Evolutionary conservation across 2,329 filamentous ascomycete species (phyloP).

Genomic region (Clarireedia hainanense): DNA sequence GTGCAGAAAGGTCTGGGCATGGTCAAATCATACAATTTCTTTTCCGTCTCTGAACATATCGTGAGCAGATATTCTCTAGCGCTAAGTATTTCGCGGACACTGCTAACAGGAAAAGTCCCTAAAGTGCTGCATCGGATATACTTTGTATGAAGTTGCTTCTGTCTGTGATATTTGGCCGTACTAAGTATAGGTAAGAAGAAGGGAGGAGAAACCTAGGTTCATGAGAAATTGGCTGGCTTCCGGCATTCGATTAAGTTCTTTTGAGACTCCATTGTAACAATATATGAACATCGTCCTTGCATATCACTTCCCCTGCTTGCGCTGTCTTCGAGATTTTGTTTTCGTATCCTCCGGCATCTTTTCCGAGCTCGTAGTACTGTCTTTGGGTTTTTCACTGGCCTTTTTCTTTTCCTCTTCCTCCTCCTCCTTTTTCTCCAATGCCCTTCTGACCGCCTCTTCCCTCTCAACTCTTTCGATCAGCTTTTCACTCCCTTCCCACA

Average conservation of each 20-base stretch:
- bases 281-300: background rate
- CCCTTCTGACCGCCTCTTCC: constrained; percentile 54
- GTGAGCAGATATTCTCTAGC: too few species aligned
- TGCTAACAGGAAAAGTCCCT: too few species aligned
- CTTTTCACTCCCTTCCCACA: constrained; percentile 86
- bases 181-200: too few species aligned
- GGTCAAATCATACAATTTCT: too few species aligned
- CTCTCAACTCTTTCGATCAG: constrained; percentile 78
- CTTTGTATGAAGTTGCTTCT: too few species aligned
- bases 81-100: too few species aligned
- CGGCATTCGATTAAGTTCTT: background rate
- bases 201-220: too few species aligned
- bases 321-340: constrained; percentile 24
- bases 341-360: constrained; percentile 26
- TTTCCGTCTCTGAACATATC: too few species aligned
- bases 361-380: constrained; percentile 31
- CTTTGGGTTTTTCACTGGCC: constrained; percentile 10
- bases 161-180: too few species aligned
- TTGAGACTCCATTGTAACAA: constrained; percentile 2
- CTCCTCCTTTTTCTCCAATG: constrained; percentile 32
- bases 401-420: constrained; percentile 28
- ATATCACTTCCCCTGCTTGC: constrained; percentile 11
- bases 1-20: too few species aligned
- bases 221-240: background rate
- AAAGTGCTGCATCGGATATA: too few species aligned